Base-by-base conservation (phyloP, 352 stramenopile species). In the Pythium sp. region DNA sequence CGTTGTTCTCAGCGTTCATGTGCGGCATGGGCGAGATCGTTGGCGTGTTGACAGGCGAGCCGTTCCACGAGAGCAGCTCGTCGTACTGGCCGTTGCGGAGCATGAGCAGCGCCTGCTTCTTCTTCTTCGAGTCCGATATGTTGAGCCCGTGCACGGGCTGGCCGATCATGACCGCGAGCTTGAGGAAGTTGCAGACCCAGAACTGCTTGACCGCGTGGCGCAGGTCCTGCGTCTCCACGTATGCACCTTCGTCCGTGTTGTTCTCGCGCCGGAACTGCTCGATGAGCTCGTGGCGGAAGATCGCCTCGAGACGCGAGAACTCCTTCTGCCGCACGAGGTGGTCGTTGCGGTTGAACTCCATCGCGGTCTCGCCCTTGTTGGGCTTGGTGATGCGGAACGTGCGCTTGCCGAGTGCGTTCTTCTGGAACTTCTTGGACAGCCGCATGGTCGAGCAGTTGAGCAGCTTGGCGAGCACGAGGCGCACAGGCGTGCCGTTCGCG, bases 371-470 rank as follows among this genome's bases (percentile, higher is more conserved):
- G 38, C 82, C 86, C 68, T 91, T 89, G 46, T 54, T 62, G 0
- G 84, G 83, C 65, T 94, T 93, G 8, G 76, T 76, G 54, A 95
- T 79, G 14, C 85, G 81, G 69, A 93, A 95, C n/a, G 87, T 95
- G 18, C 86, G 76, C 67, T 95, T 95, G 34, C 87, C 87, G 38
- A 95, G 71, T 34, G 87, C 87, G 67, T 95, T 95, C 73, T 94
- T 94, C 68, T 95, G 87, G 65, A 95, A 95, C 72, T 95, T 95
- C 70, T 95, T 95, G 18, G 87, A 95, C 34, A 95, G 70, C 26
- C 87, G 78, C 87, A 95, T 95, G n/a, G 87, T 92, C 59, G 86
- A 94, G 71, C 87, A 95, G 70, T 95, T 95, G 59, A 95, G 87
- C 69, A 95, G 76, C 72, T 89, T 93, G 38, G 87, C 86, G 14